A percentile compares a stretch with the other conserved stretches of the same genome.
These are phyloP conservation scores for Pseudofabraea citricarpa DNA, from an alignment of 2,329 filamentous ascomycete species.

Conservation along the genomic window DNA sequence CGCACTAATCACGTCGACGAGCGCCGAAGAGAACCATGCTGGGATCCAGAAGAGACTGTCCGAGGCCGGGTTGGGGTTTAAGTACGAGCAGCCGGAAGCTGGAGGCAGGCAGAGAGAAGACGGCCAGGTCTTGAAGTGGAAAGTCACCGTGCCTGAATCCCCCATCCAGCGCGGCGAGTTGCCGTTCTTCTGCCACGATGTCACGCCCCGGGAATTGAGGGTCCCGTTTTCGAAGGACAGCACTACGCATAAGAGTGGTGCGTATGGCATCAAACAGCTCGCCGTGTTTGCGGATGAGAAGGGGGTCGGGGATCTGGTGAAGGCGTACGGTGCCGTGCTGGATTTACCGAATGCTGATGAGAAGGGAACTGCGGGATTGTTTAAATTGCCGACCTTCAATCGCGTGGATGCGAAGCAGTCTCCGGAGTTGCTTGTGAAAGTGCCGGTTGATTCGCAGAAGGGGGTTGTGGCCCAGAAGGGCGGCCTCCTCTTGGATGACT, in stretches of 20 bases:
- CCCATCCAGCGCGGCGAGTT: slow-evolving; percentile 41
- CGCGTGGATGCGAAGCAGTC: too few species aligned
- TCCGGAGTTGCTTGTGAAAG: too few species aligned
- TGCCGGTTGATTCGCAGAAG: too few species aligned
- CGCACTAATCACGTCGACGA: slow-evolving; percentile 43
- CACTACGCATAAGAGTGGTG: slow-evolving; percentile 45
- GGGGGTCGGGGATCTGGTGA: background rate
- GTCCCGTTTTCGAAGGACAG: slow-evolving; percentile 42
- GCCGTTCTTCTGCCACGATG: slow-evolving; percentile 64
- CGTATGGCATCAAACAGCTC: slow-evolving; percentile 44
- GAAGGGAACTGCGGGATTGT: too few species aligned
- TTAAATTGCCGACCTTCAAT: too few species aligned
- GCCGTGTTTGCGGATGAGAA: slow-evolving; percentile 29
- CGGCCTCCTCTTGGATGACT: too few species aligned
- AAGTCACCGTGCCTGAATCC: slow-evolving; percentile 40
- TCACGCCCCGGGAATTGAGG: slow-evolving; percentile 49
- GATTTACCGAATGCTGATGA: slow-evolving; percentile 27
- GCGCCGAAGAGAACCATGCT: slow-evolving; percentile 33
- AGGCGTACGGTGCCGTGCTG: background rate
- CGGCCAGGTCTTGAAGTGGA: slow-evolving; percentile 54
- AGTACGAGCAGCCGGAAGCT: slow-evolving; percentile 42
- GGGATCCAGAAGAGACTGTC: slow-evolving; percentile 11
- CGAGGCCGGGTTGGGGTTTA: slow-evolving; percentile 28
- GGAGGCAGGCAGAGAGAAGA: slow-evolving; percentile 53
- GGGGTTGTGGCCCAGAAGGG: too few species aligned